Conservation (phyloP, 495 filamentous ascomycete genomes). For the Talaromyces trachyspermus region DNA sequence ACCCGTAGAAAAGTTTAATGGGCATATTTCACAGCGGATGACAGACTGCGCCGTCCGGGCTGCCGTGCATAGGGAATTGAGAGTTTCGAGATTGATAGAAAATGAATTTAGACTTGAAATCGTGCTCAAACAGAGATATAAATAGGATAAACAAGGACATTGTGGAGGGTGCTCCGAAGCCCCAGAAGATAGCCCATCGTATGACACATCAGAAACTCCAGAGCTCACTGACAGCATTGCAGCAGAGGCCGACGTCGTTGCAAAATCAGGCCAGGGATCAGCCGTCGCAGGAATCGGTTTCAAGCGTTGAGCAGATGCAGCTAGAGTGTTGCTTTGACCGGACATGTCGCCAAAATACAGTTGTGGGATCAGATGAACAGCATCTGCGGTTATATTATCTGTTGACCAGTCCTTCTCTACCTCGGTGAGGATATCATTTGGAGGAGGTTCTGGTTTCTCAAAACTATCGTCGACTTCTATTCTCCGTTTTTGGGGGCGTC, state of each 20-base stretch:
- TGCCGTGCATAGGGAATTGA: slow-evolving; percentile 51
- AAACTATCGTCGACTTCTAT: slow-evolving; percentile 19
- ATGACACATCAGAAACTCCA: not conserved
- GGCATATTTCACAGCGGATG: slow-evolving; percentile 54
- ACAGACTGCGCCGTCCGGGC: slow-evolving; percentile 47
- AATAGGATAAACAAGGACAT: slow-evolving; percentile 38
- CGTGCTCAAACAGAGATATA: slow-evolving; percentile 40
- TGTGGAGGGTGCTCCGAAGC: slow-evolving; percentile 8
- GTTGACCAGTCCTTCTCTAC: slow-evolving; percentile 5
- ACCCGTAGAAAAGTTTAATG: slow-evolving; percentile 36
- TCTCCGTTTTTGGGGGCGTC: slow-evolving; percentile 33
- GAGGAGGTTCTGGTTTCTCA: not conserved
- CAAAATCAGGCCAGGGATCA: slow-evolving; percentile 40
- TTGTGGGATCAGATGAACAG: not conserved
- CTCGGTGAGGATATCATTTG: not conserved
- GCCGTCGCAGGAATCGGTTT: slow-evolving; percentile 24
- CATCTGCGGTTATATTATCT: not conserved
- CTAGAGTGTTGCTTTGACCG: not conserved
- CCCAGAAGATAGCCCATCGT: not conserved
- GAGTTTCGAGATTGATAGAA: slow-evolving; percentile 37
- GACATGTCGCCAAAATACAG: not conserved
- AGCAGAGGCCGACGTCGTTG: slow-evolving; percentile 31
- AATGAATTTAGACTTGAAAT: slow-evolving; percentile 36
- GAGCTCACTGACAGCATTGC: slow-evolving; percentile 16
- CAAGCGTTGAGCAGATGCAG: slow-evolving; percentile 12